Base-by-base conservation (phyloP, 768 basidiomycete species). In the Fistulinella prunicolor region DNA sequence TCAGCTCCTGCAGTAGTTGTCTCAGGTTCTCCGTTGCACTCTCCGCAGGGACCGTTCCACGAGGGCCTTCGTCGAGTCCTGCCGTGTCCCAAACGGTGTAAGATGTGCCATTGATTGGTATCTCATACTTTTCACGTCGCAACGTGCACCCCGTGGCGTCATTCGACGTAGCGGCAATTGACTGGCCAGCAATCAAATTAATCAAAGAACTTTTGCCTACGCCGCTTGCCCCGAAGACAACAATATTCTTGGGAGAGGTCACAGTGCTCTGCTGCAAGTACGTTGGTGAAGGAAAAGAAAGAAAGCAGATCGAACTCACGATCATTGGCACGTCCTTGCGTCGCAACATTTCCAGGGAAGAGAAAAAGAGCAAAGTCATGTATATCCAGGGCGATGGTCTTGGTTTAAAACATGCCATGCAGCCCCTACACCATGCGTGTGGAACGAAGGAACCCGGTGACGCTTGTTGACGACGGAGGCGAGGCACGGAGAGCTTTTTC, bases 131-230 rank as follows among this genome's bases (percentile, higher is more conserved):
- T 38, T 44, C 41, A 44, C 65, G 62, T 12, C 54, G 42, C 38
- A 69, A 69, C 20, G 73, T 74, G 52, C 65, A 70, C 4, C 70
- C 69, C 21, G 54, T 58, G 9, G 63, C 67, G 38, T 55, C 55
- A 44, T 61, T 67, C 6, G 70, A 72, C 17, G 65, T 62, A 0
- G 44, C 42, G 24, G 72, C 72, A 21, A 59, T 71, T 71, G 56
- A 74, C 60, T 47, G 73, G 57, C 59, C 61, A 44, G 59, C 59
- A 38, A 77, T 54, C 66, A 74, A 64, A 57, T 74, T 73, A 44
- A 77, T 57, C 46, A 74, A 57, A n/a, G 70, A 73, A 55, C 74
- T 71, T 51, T 77, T 75, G 24, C 67, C 62, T 34, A 72, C 59
- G 2, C 63, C 65, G 41, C 55, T 56, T 51, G 61, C 64, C 23